Base-by-base conservation (phyloP, 306 rosid species). In the Hippophae tibetana region DNA sequence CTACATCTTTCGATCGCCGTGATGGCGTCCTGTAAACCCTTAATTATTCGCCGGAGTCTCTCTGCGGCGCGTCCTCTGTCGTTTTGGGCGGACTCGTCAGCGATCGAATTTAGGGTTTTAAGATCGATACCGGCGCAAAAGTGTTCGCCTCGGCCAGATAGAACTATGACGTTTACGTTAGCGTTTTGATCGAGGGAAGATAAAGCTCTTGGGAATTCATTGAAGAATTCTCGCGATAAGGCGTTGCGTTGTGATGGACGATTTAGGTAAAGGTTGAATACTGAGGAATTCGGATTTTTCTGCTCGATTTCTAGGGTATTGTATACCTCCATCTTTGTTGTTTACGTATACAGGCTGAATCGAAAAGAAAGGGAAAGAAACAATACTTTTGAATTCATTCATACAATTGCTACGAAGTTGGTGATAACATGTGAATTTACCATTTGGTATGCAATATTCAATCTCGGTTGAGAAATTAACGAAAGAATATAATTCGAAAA, bases 51-150 rank as follows among this genome's bases (percentile, higher is more conserved):
- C 25, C 94, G 84, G 63, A 90, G 68, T 45, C 65, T 57, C 86
- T 90, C 96, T 0, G 77, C 84, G n/a, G 60, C 53, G 27, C 78
- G 79, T 13, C 84, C 84, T 1, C 77, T 76, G 63, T 80, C 84
- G 8, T 13, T 51, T 42, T 81, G 72, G 25, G 2, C 18, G 27
- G 14, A 46, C 7, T 26, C 5, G 0, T 42, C 45, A 60, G 64
- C 7, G 56, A 54, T 10, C 40, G 85, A 68, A 6, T 52, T 53
- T 5, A 84, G 66, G 7, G 67, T 13, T 61, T 56, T 52, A 54
- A 87, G 79, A 57, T 90, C 92, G 78, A 87, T 87, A 8, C 98
- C 96, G 60, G 95, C 44, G 81, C 98, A 87, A 75, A 87, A 90
- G 77, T 87, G 89, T 1, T 67, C 42, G 9, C 98, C 98, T 7